Conservation (phyloP, 139 green algal genomes). For the Astrephomene gubernaculifera region DNA sequence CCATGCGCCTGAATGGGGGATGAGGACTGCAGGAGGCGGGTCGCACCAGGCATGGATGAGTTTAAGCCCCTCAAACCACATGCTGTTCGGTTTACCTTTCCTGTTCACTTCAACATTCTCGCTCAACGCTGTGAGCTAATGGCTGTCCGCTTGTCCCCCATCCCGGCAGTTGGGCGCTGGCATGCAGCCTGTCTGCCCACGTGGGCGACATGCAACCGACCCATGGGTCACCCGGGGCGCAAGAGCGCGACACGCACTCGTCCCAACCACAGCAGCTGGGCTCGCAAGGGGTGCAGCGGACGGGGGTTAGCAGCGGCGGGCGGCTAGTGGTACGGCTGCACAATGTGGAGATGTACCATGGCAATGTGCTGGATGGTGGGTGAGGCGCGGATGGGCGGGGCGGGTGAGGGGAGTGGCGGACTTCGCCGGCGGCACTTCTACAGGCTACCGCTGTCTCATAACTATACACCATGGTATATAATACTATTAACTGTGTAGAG, state of each 20-base stretch:
- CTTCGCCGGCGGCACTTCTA: no score
- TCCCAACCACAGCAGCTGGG: not conserved
- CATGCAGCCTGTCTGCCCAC: not conserved
- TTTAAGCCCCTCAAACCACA: no score
- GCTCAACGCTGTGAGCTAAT: no score
- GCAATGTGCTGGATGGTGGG: slow-evolving; percentile 55
- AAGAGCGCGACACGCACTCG: not conserved
- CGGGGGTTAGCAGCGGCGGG: no score
- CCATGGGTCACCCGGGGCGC: no score
- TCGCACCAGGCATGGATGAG: not conserved
- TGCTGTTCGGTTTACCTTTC: no score
- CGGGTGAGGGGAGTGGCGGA: no score
- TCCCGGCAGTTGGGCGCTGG: slow-evolving; percentile 2
- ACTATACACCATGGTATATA: not conserved
- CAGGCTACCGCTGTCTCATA: no score
- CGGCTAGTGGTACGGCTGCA: slow-evolving; percentile 35
- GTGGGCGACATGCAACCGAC: not conserved
- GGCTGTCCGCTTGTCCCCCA: not conserved
- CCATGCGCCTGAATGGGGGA: no score
- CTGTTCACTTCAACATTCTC: no score
- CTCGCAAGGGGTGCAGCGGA: slow-evolving; percentile 35
- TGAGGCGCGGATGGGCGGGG: not conserved
- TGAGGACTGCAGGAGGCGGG: not conserved
- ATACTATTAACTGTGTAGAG: not conserved
- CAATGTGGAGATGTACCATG: slow-evolving; percentile 38